Evolutionary conservation across 305 asterid genomes (phyloP).

Genomic region (Solanum hybrid): DNA sequence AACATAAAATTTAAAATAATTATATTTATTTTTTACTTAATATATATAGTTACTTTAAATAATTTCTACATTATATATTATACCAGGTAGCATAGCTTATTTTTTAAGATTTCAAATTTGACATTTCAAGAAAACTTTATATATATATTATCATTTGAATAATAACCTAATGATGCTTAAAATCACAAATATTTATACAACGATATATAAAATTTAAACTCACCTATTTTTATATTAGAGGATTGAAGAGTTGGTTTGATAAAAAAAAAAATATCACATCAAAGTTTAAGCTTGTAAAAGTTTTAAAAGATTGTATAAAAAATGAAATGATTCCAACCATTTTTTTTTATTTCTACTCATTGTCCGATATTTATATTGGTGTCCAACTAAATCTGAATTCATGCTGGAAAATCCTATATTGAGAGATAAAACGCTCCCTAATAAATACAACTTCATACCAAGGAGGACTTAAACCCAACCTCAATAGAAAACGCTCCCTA

Average conservation of each 20-base stretch:
- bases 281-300: too few relatives aligned
- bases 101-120: not conserved
- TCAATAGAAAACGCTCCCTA: too few relatives aligned
- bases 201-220: not conserved
- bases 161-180: not conserved
- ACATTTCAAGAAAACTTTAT: not conserved
- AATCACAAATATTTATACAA: not conserved
- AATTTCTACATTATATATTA: not conserved
- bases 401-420: accelerated
- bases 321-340: too few relatives aligned
- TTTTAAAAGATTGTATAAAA: too few relatives aligned
- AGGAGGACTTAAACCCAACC: too few relatives aligned
- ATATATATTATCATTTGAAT: not conserved
- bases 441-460: too few relatives aligned
- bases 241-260: not conserved
- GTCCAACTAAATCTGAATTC: too few relatives aligned
- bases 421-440: too few relatives aligned
- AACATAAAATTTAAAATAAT: not conserved
- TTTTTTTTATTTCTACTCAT: too few relatives aligned
- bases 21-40: not conserved
- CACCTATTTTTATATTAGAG: not conserved
- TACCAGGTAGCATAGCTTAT: not conserved
- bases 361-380: accelerated
- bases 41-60: not conserved
- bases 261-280: too few relatives aligned